These are phyloP conservation scores for Candida albicans DNA, from an alignment of 1,139 yeast species.

Conservation along the genomic window DNA sequence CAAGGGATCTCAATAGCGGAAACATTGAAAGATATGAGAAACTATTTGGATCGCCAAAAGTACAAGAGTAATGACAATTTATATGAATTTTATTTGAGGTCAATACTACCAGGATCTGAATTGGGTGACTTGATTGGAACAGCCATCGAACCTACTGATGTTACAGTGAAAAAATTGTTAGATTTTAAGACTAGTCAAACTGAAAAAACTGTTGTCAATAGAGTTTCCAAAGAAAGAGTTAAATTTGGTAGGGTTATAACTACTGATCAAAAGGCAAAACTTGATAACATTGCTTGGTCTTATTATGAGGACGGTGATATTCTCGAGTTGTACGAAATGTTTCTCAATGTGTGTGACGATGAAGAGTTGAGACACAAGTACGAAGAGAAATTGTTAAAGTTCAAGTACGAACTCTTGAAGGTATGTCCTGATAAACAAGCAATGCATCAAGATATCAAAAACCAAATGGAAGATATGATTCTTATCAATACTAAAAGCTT, in stretches of 20 bases:
- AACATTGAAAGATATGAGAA: slow-evolving; percentile 45
- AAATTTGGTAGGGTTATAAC: slow-evolving; percentile 37
- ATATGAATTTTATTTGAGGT: slow-evolving; percentile 48
- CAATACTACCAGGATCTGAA: slow-evolving; percentile 62
- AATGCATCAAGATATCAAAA: slow-evolving; percentile 46
- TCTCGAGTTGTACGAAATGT: slow-evolving; percentile 51
- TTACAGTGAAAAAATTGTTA: slow-evolving; percentile 52
- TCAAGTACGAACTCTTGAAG: slow-evolving; percentile 54
- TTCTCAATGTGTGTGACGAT: slow-evolving; percentile 62
- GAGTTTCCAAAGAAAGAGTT: slow-evolving; percentile 37
- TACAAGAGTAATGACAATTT: slow-evolving; percentile 31
- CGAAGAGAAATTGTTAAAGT: slow-evolving; percentile 62
- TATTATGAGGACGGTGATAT: slow-evolving; percentile 52
- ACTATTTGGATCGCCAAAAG: slow-evolving; percentile 40
- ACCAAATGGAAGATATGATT: slow-evolving; percentile 72
- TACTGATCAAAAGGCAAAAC: slow-evolving; percentile 28
- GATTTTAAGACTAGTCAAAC: slow-evolving; percentile 46
- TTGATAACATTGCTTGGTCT: slow-evolving; percentile 50
- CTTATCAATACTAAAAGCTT: slow-evolving; percentile 59
- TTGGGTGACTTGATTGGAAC: slow-evolving; percentile 59
- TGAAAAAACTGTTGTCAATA: slow-evolving; percentile 27
- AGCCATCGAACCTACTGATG: slow-evolving; percentile 48
- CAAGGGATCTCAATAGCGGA: slow-evolving; percentile 45
- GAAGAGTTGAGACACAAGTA: slow-evolving; percentile 57
- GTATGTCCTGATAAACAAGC: slow-evolving; percentile 38